phyloP scores from a whole-genome alignment of 2,329 filamentous ascomycete species.

The Coniella vitis region DNA sequence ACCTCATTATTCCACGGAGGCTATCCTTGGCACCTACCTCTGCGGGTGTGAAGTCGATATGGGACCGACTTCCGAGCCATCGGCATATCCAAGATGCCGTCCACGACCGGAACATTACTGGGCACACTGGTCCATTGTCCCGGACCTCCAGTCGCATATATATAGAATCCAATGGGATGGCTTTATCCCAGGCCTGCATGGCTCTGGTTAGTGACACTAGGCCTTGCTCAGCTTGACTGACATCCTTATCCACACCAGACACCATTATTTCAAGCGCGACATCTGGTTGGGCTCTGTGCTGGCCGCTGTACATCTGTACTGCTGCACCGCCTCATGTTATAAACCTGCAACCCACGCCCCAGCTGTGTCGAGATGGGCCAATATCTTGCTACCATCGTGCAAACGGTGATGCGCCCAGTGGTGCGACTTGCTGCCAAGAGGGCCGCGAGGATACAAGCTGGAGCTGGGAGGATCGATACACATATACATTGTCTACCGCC shows the following conservation, averaged over 20 bases:
- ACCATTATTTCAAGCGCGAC: too few species aligned
- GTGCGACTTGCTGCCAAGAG: slow-evolving; percentile 3
- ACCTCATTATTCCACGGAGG: not conserved
- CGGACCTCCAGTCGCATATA: not conserved
- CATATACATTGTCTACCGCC: slow-evolving; percentile 12
- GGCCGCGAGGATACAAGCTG: slow-evolving; percentile 7
- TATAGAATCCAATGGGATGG: too few species aligned
- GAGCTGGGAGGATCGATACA: slow-evolving; percentile 22
- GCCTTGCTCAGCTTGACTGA: not conserved
- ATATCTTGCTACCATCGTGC: slow-evolving; percentile 2
- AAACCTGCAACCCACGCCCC: not conserved
- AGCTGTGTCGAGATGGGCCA: slow-evolving; percentile 1
- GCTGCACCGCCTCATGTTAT: too few species aligned
- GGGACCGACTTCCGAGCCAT: slow-evolving; percentile 8
- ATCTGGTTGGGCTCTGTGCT: too few species aligned
- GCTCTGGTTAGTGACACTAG: too few species aligned
- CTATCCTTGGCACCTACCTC: slow-evolving; percentile 2
- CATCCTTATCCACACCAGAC: too few species aligned
- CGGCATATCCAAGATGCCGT: not conserved
- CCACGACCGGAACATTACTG: not conserved
- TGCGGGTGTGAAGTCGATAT: not conserved
- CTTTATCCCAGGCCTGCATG: not conserved
- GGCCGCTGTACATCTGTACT: too few species aligned
- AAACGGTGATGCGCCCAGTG: slow-evolving; percentile 7
- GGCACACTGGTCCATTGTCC: not conserved